Conservation (phyloP, 1,139 yeast species). For the Arxiozyma telluris region DNA sequence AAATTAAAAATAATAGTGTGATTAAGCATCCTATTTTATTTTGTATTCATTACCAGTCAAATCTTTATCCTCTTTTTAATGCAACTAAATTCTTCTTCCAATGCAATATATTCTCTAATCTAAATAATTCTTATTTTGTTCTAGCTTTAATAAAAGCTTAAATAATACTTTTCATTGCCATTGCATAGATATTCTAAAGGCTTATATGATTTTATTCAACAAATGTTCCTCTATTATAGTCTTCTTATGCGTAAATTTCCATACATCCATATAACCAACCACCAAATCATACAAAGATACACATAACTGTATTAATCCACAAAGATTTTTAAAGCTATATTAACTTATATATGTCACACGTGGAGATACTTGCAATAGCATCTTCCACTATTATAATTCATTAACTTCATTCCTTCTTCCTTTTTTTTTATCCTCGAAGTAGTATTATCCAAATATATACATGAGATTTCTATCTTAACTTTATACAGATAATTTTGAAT, state of each 20-base stretch:
- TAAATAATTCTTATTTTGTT: no score
- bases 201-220: no score
- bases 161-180: background rate
- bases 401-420: background rate
- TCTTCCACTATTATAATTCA: background rate
- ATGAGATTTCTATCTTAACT: background rate
- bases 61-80: no score
- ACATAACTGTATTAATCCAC: background rate
- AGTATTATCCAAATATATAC: background rate
- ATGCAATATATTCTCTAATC: no score
- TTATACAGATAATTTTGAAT: background rate
- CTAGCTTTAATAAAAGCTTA: background rate
- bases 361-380: no score
- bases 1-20: background rate
- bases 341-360: background rate
- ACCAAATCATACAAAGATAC: no score
- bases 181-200: background rate
- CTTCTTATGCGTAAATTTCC: background rate
- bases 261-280: background rate
- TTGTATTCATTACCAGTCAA: constrained; percentile 2
- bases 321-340: background rate
- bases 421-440: background rate
- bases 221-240: background rate
- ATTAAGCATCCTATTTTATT: constrained; percentile 1
- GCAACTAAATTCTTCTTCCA: background rate